Evolutionary conservation across 2,329 filamentous ascomycete genomes (phyloP), one percentile per base, ranked within the genome.

Genomic region (Lasiodiplodia hormozganensis): DNA sequence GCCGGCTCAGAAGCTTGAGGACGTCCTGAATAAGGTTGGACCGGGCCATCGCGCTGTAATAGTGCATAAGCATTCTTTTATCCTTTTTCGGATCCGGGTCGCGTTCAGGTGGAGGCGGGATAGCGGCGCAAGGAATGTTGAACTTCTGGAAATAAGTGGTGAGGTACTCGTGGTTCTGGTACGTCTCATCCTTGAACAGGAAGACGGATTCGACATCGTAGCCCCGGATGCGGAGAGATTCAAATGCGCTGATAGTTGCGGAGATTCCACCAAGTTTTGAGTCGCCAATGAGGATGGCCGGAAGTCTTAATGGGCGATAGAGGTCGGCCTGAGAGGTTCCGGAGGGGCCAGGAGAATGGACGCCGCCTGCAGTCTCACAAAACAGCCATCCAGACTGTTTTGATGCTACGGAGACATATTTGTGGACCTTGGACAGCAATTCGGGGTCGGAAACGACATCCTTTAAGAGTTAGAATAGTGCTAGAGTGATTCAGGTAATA

Each of bases 311-410:
- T 0, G 92, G 89, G 23, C 90, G 84, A 75, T 94, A 96, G 1
- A 94, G 80, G 74, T 96, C 92, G 2, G 90, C 92, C 75, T 96
- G 93, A 0, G 90, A 88, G 1, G 85, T 90, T 11, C 92, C 92
- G 43, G 90, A 92, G 0, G 92, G 93, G 0, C 87, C 87, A 0
- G 93, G 93, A 0, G 92, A 95, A 70, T 95, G 89, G 0, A 95
- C 91, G 0, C 93, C 93, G 0, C 92, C 93, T 1, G 93, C 92
- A 1, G 93, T 96, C 77, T 96, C 93, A 56, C 96, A 83, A 57
- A 96, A 85, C 1, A 92, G 81, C 78, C 90, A 88, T n/a, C 86
- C 86, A 56, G 81, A 28, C 28, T 76, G 6, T 34, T 16, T 3
- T 21, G 85, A 82, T 66, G 82, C 82, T n/a, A 79, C 72, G 7